Evolutionary conservation across 2,329 filamentous ascomycete genomes (phyloP), one percentile per base, ranked within the genome.

Genomic region (Thelonectria blattea): DNA sequence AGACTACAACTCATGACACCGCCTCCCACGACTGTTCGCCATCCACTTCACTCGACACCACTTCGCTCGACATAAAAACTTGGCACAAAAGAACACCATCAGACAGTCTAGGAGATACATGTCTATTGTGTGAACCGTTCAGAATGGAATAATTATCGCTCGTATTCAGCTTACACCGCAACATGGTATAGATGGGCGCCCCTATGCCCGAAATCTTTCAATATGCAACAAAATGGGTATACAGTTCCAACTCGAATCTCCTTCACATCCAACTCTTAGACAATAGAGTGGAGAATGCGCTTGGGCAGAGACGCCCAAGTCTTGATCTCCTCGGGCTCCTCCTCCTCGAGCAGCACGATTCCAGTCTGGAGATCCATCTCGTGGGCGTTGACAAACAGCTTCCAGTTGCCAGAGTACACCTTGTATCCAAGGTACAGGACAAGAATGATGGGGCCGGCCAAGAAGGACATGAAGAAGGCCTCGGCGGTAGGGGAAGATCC

Each of bases 301-400:
- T 46, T 67, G 17, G 69, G 69, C 32, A 66, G 41, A 27, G 52
- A 50, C 0, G 90, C 90, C 91, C 91, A 93, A 9, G 76, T 74
- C 34, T 83, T 85, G 71, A 83, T 81, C 79, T 97, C 92, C 52
- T 89, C 89, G 41, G 82, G 78, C 80, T 97, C 94, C 75, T 96
- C 90, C 54, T 89, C 88, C 47, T 96, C 81, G 41, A 98, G 77
- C 61, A 90, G 85, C 10, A 88, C 86, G 42, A 97, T 78, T 73
- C 94, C 94, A 0, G 92, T 96, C 59, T 89, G 85, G 63, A 97
- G 78, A 76, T 97, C 93, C 88, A 97, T 96, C 67, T 96, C 89
- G 48, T 83, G 80, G 37, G 84, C 78, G 17, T 83, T 81, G 46
- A 97, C 83, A 59, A 90, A 81, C 9, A 82, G 41, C 15, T 55